Base-by-base conservation (phyloP, 1,139 yeast species). In the Insectozyma bohioensis region DNA sequence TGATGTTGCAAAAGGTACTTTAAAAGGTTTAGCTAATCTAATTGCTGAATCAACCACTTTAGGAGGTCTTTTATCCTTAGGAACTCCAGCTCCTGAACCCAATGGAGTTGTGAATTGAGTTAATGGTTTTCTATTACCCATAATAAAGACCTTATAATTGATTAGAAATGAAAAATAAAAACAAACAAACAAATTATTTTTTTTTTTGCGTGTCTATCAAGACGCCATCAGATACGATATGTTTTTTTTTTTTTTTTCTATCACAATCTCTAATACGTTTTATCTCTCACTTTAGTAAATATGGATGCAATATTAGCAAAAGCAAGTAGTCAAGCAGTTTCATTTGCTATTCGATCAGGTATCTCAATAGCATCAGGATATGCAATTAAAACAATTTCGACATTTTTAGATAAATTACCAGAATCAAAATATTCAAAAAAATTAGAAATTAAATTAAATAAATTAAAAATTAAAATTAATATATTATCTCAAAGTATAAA, bases 331-430 rank as follows among this genome's bases (percentile, higher is more conserved):
- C 92, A 85, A 45, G 87, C 87, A 1, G 86, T 85, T 7, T 75
- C 88, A 2, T 82, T 85, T 60, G 95, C 94, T 8, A 79, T 85
- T 25, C 63, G 85, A 37, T 83, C 92, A 1, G 88, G 94, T 0
- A 77, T 85, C 16, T 78, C 88, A 1, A 49, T 84, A 20, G 95
- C 94, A 0, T 78, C 90, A 0, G 80, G 85, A 0, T 85, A 78
- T 57, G 92, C 92, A 12, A 71, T 85, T 33, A 79, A 76, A 42
- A 78, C 85, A 0, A 75, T 84, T 12, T 57, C 78, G 12, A 72
- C 69, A 33, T 72, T 82, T 41, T 61, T 83, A 31, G 80, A 75
- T 23, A 69, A 72, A 39, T 70, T 83, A 16, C 92, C 94, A 0
- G 75, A 67, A 26, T 63, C 67, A 13, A 83, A 80, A 39, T 70